phyloP scores from a whole-genome alignment of 2,329 filamentous ascomycete species.

The Furcasterigmium sp. region DNA sequence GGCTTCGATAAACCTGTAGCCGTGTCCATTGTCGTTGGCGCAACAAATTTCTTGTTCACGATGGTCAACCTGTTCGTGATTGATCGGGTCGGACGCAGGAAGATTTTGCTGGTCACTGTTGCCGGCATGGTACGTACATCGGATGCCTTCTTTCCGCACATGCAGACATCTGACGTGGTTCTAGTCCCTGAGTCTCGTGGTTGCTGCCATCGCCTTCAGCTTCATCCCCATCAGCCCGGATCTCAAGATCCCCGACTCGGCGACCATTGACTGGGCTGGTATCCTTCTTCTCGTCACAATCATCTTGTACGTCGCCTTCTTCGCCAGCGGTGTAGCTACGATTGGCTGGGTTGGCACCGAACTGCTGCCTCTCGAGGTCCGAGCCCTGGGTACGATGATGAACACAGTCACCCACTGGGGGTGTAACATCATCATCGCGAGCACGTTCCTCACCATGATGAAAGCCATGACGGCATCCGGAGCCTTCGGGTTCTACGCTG shows the following conservation, averaged over 20 bases:
- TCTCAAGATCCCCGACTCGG: conserved; percentile 28
- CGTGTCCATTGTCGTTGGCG: conserved; percentile 38
- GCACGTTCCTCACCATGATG: conserved; percentile 44
- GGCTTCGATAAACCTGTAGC: conserved; percentile 44
- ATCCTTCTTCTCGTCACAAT: conserved; percentile 35
- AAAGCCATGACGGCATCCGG: conserved; percentile 41
- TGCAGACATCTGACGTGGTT: neutral
- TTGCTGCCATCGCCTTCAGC: conserved; percentile 38
- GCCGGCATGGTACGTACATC: conserved; percentile 30
- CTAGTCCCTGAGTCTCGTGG: conserved; percentile 36
- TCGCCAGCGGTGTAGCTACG: conserved; percentile 38
- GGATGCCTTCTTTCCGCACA: neutral
- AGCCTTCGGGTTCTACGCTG: conserved; percentile 47
- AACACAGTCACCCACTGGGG: conserved; percentile 41
- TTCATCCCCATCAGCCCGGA: conserved; percentile 37
- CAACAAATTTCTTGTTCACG: conserved; percentile 44
- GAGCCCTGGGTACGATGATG: conserved; percentile 42
- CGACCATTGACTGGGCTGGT: conserved; percentile 22
- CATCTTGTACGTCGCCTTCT: conserved; percentile 41
- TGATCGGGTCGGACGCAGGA: conserved; percentile 38
- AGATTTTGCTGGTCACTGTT: conserved; percentile 36
- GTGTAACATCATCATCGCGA: conserved; percentile 43
- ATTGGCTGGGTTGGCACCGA: conserved; percentile 43
- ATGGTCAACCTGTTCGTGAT: conserved; percentile 40
- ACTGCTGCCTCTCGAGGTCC: conserved; percentile 40